Evolutionary conservation across 2,329 filamentous ascomycete genomes (phyloP), one percentile per base, ranked within the genome.

Genomic region (Fusarium pininemorale): DNA sequence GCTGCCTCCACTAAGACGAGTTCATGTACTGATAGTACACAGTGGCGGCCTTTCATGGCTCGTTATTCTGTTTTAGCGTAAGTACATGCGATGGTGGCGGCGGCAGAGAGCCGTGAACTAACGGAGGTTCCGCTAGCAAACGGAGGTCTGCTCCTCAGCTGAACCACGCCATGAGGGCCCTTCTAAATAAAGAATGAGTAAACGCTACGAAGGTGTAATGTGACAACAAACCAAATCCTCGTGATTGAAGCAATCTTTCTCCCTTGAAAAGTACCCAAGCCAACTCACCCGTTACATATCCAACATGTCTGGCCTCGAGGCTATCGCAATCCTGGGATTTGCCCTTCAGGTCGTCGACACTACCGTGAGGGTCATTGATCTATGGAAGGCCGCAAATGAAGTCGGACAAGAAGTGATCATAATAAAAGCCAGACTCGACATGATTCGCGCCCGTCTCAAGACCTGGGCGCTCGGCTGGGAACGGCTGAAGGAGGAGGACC

Each of bases 181-280:
- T 28, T 6, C 1, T 0, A 22, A 28, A 48, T 22, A 28, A 22
- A 47, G 3, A 10, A 28, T 28, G 15, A 11, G 13, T 22, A 48
- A 48, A 15, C 11, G 4, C 6, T 15, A 28, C 4, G 20, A 11
- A 15, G 15, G 9, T 7, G 7, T 2, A 7, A 14, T 3, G 3
- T 28, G 4, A 7, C 6, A 14, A 28, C 7, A 13, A 22, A 15
- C 8, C 8, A 15, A 22, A 10, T 15, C 9, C 7, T 28, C 13
- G 18, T 15, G 6, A 22, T 47, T 30, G 2, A 22, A 11, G 20
- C 0, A 2, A 22, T 22, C n/a, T 2, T 22, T 12, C 3, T 30
- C 20, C 5, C 13, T 8, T 2, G 0, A 11, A 22, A 30, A 6
- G 45, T 28, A 0, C 20, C 9, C 20, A 12, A 22, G 13, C 20